These are phyloP conservation scores for Pyrenula aspistea DNA, from an alignment of 495 filamentous ascomycete genomes.

Conservation along the genomic window DNA sequence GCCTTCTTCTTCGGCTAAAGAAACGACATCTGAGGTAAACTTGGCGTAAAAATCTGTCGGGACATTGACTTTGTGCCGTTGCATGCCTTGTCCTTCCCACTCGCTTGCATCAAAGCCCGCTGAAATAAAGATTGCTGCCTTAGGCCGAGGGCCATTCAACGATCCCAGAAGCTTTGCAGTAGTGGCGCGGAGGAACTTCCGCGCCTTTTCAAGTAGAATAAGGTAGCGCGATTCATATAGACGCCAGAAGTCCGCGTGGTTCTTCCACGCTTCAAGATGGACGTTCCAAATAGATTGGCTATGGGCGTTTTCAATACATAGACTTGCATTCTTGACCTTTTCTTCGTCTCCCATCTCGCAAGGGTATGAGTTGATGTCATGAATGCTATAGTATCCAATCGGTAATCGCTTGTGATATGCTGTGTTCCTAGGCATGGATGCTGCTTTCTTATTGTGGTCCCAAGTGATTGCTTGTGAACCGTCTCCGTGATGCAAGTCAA, in stretches of 20 bases:
- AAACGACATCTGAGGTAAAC: conserved; percentile 73
- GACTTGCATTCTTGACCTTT: conserved; percentile 80
- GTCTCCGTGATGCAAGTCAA: conserved; percentile 94
- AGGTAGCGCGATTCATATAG: conserved; percentile 69
- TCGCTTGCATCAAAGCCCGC: conserved; percentile 96
- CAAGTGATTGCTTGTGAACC: conserved; percentile 89
- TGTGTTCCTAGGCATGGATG: conserved; percentile 47
- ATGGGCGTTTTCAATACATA: conserved; percentile 87
- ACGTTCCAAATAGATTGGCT: conserved; percentile 91
- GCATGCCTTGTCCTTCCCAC: conserved; percentile 85
- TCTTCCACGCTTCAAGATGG: conserved; percentile 82
- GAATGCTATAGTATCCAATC: conserved; percentile 90
- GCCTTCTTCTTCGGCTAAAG: conserved; percentile 68
- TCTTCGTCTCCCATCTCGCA: conserved; percentile 83
- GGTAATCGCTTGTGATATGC: conserved; percentile 64
- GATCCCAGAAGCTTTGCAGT: conserved; percentile 45
- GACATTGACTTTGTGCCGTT: conserved; percentile 86
- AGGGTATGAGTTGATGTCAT: conserved; percentile 96
- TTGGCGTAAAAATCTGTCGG: conserved; percentile 93
- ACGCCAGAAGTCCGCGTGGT: conserved; percentile 72
- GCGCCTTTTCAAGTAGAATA: conserved; percentile 65
- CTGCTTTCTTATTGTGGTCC: conserved; percentile 60
- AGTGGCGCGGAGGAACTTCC: conserved; percentile 57
- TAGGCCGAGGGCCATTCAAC: conserved; percentile 44
- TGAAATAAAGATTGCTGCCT: conserved; percentile 82